These are phyloP conservation scores for Exophiala bonariae DNA, from an alignment of 2,329 filamentous ascomycete genomes.

Conservation along the genomic window DNA sequence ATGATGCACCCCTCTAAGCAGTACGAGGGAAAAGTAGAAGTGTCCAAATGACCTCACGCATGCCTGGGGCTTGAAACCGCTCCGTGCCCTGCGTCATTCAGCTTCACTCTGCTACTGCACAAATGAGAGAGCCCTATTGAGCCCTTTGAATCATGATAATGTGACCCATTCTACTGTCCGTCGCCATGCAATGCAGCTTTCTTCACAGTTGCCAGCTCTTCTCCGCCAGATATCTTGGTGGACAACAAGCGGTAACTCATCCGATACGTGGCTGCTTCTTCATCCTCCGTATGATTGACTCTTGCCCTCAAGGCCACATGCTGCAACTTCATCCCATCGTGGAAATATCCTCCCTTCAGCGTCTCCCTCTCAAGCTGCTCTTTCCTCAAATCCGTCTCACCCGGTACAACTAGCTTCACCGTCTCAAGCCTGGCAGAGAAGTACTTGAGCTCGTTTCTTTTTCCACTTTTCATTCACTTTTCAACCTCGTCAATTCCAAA, in stretches of 20 bases:
- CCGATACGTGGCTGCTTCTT: constrained; percentile 17
- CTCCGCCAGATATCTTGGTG: constrained; percentile 1
- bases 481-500: not conserved
- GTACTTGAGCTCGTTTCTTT: constrained; percentile 1
- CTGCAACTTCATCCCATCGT: constrained; percentile 4
- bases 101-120: not conserved
- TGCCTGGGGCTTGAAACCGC: constrained; percentile 16
- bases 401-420: not conserved
- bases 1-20: not conserved
- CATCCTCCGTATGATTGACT: constrained; percentile 8
- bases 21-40: constrained; percentile 3
- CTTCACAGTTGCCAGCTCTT: not conserved
- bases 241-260: constrained; percentile 11
- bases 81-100: constrained; percentile 15
- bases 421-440: constrained; percentile 1
- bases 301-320: constrained; percentile 12
- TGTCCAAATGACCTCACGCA: constrained; percentile 25
- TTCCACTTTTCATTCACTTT: not conserved
- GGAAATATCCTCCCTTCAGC: constrained; percentile 11
- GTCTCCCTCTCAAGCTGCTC: constrained; percentile 5
- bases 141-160: not conserved
- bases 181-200: not conserved
- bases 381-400: constrained; percentile 8
- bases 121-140: not conserved
- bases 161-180: not conserved